Percentiles rank a stretch among this genome's conserved stretches.
These are phyloP conservation scores for Fusarium tupiense DNA, from an alignment of 2,329 filamentous ascomycete genomes.

Conservation along the genomic window DNA sequence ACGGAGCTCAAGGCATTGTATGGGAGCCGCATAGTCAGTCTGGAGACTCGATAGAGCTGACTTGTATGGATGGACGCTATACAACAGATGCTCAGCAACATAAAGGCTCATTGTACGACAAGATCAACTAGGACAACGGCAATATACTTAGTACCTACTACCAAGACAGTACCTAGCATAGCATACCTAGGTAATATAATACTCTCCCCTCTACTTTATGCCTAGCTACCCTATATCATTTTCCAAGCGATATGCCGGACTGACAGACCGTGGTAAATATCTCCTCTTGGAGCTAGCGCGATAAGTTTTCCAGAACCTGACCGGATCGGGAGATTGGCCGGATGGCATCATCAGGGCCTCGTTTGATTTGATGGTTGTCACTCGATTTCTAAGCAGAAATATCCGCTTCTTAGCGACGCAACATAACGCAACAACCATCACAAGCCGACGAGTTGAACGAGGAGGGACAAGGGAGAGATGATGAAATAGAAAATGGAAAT, in stretches of 20 bases:
- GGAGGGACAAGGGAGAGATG: not conserved
- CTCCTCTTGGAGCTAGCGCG: slow-evolving; percentile 34
- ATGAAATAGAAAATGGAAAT: not conserved
- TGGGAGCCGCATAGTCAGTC: not conserved
- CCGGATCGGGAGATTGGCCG: slow-evolving; percentile 33
- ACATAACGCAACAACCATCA: slow-evolving; percentile 21
- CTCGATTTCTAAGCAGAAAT: slow-evolving; percentile 43
- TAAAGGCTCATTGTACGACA: not conserved
- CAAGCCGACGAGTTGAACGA: not conserved
- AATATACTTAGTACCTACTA: not conserved
- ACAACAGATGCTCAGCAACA: not conserved
- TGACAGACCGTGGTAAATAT: not conserved
- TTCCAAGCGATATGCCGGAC: not conserved
- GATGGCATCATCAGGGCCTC: slow-evolving; percentile 40
- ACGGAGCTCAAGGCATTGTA: not conserved
- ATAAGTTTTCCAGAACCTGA: slow-evolving; percentile 12
- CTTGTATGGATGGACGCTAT: not conserved
- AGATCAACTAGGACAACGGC: not conserved
- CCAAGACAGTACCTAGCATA: not conserved
- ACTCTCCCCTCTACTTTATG: not conserved
- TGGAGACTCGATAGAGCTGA: not conserved
- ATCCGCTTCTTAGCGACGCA: slow-evolving; percentile 15
- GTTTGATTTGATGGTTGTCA: slow-evolving; percentile 31
- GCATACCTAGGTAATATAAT: not conserved
- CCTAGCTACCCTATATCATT: slow-evolving; percentile 3